Conservation (phyloP, 495 filamentous ascomycete genomes). For the Podospora conica region DNA sequence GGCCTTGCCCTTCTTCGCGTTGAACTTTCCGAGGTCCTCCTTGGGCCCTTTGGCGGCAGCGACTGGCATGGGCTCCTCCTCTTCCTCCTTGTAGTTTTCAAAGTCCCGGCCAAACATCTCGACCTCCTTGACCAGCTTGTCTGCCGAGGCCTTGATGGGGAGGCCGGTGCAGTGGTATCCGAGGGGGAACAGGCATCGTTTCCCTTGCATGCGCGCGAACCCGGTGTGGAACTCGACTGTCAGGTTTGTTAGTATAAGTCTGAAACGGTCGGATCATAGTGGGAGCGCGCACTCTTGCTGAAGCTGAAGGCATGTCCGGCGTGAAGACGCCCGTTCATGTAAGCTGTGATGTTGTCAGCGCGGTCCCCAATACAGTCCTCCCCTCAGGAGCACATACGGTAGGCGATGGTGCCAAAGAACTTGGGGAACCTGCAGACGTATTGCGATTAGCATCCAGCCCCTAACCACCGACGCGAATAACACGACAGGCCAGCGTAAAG, state of each 20-base stretch:
- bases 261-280: background rate
- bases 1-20: constrained; percentile 89
- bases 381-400: constrained; percentile 42
- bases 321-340: constrained; percentile 94
- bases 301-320: constrained; percentile 87
- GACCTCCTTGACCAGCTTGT: constrained; percentile 86
- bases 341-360: constrained; percentile 28
- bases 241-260: constrained; percentile 38
- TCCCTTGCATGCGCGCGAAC: constrained; percentile 82
- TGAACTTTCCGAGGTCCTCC: constrained; percentile 85
- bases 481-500: background rate
- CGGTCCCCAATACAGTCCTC: background rate
- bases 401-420: constrained; percentile 90
- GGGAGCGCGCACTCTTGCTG: constrained; percentile 75
- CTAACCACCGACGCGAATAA: background rate
- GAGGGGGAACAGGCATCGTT: constrained; percentile 76
- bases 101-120: constrained; percentile 86
- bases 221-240: constrained; percentile 83
- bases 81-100: constrained; percentile 62
- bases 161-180: constrained; percentile 95
- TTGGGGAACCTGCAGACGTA: constrained; percentile 52
- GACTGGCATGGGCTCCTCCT: constrained; percentile 22
- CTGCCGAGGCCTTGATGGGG: constrained; percentile 95
- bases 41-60: constrained; percentile 31
- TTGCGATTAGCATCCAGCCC: background rate